phyloP scores from a whole-genome alignment of 2,329 filamentous ascomycete species.

The Trichophyton mentagrophytes region DNA sequence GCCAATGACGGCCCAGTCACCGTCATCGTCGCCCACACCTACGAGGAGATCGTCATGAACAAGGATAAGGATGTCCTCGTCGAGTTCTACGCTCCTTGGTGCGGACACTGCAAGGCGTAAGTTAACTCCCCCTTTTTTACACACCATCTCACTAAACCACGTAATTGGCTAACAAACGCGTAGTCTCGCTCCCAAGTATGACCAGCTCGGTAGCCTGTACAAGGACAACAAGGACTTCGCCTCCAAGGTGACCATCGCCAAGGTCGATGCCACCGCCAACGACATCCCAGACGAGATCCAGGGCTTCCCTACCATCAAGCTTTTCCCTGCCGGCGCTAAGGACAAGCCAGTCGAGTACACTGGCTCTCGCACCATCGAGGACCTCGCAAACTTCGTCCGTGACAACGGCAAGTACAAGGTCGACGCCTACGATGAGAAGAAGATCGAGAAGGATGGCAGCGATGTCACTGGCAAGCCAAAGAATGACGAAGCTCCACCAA shows the following conservation, averaged over 20 bases:
- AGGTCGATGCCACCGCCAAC: constrained; percentile 93
- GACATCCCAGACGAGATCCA: constrained; percentile 94
- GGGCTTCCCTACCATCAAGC: constrained; percentile 98
- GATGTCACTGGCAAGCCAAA: constrained; percentile 18
- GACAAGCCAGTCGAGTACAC: constrained; percentile 70
- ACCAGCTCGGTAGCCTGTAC: constrained; percentile 49
- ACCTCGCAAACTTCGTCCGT: constrained; percentile 81
- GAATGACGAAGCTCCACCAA: constrained; percentile 7
- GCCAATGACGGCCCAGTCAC: constrained; percentile 79
- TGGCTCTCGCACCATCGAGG: constrained; percentile 78
- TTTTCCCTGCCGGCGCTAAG: constrained; percentile 87
- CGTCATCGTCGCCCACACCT: constrained; percentile 84
- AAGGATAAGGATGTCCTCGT: constrained; percentile 93
- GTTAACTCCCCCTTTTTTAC: constrained; percentile 17
- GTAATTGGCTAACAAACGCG: neutral
- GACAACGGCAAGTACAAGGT: constrained; percentile 89
- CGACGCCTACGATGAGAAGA: constrained; percentile 48
- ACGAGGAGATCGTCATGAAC: constrained; percentile 81
- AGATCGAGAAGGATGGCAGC: constrained; percentile 39
- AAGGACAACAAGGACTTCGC: constrained; percentile 36
- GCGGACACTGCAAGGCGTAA: constrained; percentile 56
- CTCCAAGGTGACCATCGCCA: constrained; percentile 57
- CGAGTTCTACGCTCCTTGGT: constrained; percentile 93
- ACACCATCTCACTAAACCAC: neutral
- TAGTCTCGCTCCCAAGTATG: constrained; percentile 53